phyloP scores from a whole-genome alignment of 164 flowering plant species.

The Magnolia kwangsiensis region DNA sequence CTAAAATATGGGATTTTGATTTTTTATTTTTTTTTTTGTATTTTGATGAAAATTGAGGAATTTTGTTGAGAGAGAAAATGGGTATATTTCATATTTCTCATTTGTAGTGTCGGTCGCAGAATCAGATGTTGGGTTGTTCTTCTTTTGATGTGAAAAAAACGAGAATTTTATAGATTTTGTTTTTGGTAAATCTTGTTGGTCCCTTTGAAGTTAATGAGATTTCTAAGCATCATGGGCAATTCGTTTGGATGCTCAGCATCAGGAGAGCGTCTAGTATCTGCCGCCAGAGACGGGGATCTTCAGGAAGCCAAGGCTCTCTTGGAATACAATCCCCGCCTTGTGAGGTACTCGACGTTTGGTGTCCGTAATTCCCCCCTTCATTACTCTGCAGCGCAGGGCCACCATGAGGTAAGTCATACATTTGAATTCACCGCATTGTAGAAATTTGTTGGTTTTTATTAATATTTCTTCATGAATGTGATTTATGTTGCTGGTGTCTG shows the following conservation, averaged over 20 bases:
- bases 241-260: conserved; percentile 96
- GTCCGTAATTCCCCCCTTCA: conserved; percentile 96
- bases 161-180: too few relatives aligned
- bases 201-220: conserved; percentile 34
- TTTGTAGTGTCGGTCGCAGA: too few relatives aligned
- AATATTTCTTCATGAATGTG: background rate
- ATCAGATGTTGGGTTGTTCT: too few relatives aligned
- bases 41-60: background rate
- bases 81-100: too few relatives aligned
- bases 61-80: background rate
- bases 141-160: too few relatives aligned
- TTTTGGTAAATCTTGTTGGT: background rate
- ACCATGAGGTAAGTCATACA: conserved; percentile 70
- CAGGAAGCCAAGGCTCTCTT: conserved; percentile 90
- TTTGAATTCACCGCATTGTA: background rate
- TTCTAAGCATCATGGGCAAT: conserved; percentile 67
- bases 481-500: background rate
- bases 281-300: conserved; percentile 96
- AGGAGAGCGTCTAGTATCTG: conserved; percentile 91
- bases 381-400: conserved; percentile 93
- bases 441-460: background rate
- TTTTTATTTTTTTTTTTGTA: too few relatives aligned
- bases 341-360: conserved; percentile 84
- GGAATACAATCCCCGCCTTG: conserved; percentile 89
- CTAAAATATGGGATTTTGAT: background rate